A percentile compares a stretch with the other conserved stretches of the same genome.
phyloP scores from a whole-genome alignment of 768 basidiomycete genomes.

The Russula sp. region DNA sequence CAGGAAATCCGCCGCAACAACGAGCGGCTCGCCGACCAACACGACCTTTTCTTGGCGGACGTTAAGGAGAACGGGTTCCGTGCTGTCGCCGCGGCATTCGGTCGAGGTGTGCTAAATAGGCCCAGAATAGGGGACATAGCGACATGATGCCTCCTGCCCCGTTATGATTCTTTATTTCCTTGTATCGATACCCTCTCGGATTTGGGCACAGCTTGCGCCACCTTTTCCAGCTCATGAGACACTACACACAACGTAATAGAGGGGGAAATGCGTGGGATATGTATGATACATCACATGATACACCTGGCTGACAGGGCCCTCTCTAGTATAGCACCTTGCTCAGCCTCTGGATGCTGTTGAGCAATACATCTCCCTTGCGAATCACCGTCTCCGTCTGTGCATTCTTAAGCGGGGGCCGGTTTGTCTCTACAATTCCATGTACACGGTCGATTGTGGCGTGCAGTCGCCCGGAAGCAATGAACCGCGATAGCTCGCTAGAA shows the following conservation, averaged over 20 bases:
- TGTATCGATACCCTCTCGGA: background rate
- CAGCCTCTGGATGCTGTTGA: slow-evolving; percentile 82
- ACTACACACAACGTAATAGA: background rate
- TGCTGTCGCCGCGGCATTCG: slow-evolving; percentile 65
- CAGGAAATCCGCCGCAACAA: slow-evolving; percentile 87
- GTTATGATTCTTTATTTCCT: background rate
- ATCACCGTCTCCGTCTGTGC: slow-evolving; percentile 92
- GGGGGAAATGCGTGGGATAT: background rate
- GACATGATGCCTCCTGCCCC: background rate
- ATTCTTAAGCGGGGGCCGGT: slow-evolving; percentile 66
- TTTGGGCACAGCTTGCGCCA: background rate
- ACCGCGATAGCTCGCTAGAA: slow-evolving; percentile 78
- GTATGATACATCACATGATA: slow-evolving; percentile 5
- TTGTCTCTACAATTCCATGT: slow-evolving; percentile 90
- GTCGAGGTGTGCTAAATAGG: slow-evolving; percentile 52
- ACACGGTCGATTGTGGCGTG: slow-evolving; percentile 93
- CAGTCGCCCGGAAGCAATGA: slow-evolving; percentile 83
- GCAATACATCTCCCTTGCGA: slow-evolving; percentile 83
- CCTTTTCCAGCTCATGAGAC: background rate
- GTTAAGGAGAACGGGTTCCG: slow-evolving; percentile 66
- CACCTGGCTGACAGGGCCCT: background rate
- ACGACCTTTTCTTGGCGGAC: slow-evolving; percentile 72
- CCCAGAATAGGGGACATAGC: slow-evolving; percentile 22
- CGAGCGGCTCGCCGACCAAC: slow-evolving; percentile 73
- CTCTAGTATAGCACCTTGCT: slow-evolving; percentile 74